phyloP scores from a whole-genome alignment of 2,329 filamentous ascomycete species.

The Colletotrichum phormii region DNA sequence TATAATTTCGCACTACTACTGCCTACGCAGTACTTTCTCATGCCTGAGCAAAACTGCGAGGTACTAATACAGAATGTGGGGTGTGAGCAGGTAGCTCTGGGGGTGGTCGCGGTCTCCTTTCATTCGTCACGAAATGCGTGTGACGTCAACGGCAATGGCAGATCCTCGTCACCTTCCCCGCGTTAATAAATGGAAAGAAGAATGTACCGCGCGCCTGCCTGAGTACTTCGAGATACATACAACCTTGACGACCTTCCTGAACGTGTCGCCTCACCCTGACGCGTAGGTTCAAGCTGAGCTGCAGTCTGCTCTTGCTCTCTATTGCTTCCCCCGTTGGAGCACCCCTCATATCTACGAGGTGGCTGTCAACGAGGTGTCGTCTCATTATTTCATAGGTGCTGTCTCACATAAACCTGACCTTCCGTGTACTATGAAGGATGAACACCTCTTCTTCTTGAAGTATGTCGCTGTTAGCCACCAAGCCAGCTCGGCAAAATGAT shows the following conservation, averaged over 20 bases:
- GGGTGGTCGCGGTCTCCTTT: not conserved
- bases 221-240: not conserved
- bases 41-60: no score
- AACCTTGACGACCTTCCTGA: not conserved
- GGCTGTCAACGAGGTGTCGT: not conserved
- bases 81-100: not conserved
- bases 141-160: conserved; percentile 32
- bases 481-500: not conserved
- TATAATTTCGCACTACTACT: no score
- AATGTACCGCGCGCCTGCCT: not conserved
- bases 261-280: not conserved
- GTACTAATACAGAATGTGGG: not conserved
- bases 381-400: no score
- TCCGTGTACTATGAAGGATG: not conserved
- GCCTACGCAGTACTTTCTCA: no score
- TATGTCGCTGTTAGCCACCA: not conserved
- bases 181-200: not conserved
- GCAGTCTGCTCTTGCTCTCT: not conserved
- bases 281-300: not conserved
- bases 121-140: not conserved
- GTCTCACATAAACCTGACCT: not conserved
- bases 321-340: not conserved
- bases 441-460: not conserved
- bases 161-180: conserved; percentile 18
- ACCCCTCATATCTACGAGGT: no score